Evolutionary conservation across 2,329 filamentous ascomycete species (phyloP).

Genomic region (Fusarium chlamydosporum): DNA sequence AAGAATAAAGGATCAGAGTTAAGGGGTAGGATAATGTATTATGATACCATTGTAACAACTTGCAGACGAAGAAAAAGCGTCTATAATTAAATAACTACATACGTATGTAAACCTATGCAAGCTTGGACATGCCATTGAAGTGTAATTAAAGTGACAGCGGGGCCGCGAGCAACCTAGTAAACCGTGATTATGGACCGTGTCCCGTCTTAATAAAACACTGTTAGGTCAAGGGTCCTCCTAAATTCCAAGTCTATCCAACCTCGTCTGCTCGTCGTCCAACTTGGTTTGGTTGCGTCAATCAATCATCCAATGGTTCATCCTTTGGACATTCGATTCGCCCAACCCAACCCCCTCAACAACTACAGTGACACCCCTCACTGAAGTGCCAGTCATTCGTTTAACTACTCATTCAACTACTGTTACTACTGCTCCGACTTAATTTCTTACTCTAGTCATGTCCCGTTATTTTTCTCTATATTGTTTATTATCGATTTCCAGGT

Average conservation of each 20-base stretch:
- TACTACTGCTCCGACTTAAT: neutral
- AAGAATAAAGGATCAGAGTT: conserved; percentile 14
- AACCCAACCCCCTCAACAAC: conserved; percentile 44
- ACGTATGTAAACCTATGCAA: neutral
- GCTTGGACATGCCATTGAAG: neutral
- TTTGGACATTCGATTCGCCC: conserved; percentile 45
- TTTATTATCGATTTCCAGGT: conserved; percentile 32
- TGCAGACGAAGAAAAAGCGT: conserved; percentile 16
- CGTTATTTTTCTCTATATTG: conserved; percentile 29
- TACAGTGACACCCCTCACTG: conserved; percentile 36
- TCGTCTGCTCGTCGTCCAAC: conserved; percentile 31
- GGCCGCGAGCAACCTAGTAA: neutral
- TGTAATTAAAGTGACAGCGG: conserved; percentile 32
- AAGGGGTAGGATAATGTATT: conserved; percentile 46
- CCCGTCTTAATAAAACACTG: neutral
- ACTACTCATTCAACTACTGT: conserved; percentile 37
- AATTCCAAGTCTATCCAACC: conserved; percentile 26
- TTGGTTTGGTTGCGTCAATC: conserved; percentile 30
- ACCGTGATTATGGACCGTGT: conserved; percentile 21
- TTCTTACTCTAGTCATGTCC: conserved; percentile 50
- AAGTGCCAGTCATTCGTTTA: conserved; percentile 16
- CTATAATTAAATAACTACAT: conserved; percentile 3
- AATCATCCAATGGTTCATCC: conserved; percentile 32
- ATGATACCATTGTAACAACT: conserved; percentile 50
- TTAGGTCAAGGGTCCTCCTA: conserved; percentile 20